Conservation (phyloP, 2,329 filamentous ascomycete genomes). For the Xylariaceae sp. region DNA sequence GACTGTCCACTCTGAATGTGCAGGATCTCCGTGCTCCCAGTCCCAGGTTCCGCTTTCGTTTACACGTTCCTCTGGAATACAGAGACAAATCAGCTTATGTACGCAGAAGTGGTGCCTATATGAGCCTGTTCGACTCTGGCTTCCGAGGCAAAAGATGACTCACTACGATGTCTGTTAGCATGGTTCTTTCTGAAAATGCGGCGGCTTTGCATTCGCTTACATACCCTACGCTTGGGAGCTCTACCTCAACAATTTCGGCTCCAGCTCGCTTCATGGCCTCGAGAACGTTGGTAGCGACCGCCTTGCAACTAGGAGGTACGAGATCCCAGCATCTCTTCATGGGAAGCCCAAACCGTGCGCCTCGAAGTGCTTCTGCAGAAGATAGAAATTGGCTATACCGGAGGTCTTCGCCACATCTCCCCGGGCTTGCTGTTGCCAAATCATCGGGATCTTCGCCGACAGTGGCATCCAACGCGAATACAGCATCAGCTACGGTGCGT, state of each 20-base stretch:
- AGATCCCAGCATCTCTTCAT: conserved; percentile 67
- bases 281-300: background rate
- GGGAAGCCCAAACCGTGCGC: conserved; percentile 66
- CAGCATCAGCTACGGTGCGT: conserved; percentile 38
- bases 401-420: conserved; percentile 48
- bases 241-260: conserved; percentile 1
- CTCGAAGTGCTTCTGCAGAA: conserved; percentile 52
- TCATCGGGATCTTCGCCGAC: conserved; percentile 66
- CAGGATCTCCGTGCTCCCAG: conserved; percentile 4
- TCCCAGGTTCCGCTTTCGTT: conserved; percentile 2
- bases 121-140: too few relatives aligned
- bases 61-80: conserved; percentile 2
- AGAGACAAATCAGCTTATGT: too few relatives aligned
- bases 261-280: background rate
- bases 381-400: conserved; percentile 56
- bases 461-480: conserved; percentile 65
- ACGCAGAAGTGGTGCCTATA: too few relatives aligned
- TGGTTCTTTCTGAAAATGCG: too few relatives aligned
- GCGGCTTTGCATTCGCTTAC: too few relatives aligned
- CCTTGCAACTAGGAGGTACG: conserved; percentile 1
- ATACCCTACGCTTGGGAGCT: conserved; percentile 1
- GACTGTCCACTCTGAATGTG: conserved; percentile 32
- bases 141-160: too few relatives aligned
- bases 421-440: conserved; percentile 60
- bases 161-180: too few relatives aligned